A percentile compares a stretch with the other conserved stretches of the same genome.
These are phyloP conservation scores for Colletotrichum theobromicola DNA, from an alignment of 2,329 filamentous ascomycete species.

Conservation along the genomic window DNA sequence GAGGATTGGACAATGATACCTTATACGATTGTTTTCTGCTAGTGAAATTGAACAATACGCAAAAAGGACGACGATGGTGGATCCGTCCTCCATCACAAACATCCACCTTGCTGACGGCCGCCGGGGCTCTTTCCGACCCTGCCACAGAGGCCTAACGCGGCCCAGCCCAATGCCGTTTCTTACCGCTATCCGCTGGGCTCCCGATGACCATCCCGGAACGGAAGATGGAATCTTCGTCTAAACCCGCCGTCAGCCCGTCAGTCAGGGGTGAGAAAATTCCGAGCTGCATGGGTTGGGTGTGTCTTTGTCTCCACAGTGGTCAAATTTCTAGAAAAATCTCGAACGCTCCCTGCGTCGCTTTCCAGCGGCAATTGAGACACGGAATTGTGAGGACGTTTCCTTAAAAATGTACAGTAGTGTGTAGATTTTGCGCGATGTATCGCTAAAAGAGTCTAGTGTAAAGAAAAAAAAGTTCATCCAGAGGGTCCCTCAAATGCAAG, in stretches of 20 bases:
- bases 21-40: background rate
- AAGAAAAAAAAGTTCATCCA: background rate
- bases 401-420: background rate
- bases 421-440: background rate
- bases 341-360: background rate
- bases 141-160: background rate
- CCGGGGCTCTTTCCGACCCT: background rate
- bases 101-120: background rate
- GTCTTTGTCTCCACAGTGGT: background rate
- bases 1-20: background rate
- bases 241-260: background rate
- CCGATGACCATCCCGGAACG: background rate
- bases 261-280: background rate
- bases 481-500: background rate
- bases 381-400: background rate
- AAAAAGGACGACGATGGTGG: background rate
- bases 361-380: background rate
- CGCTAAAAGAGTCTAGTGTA: background rate
- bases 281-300: background rate
- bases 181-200: conserved; percentile 1
- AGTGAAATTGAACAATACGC: background rate
- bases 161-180: conserved; percentile 17
- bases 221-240: background rate
- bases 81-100: background rate
- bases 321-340: conserved; percentile 1